A percentile compares a stretch with the other conserved stretches of the same genome.
Conservation (phyloP, 345 rosid genomes). For the Syzygium grande region DNA sequence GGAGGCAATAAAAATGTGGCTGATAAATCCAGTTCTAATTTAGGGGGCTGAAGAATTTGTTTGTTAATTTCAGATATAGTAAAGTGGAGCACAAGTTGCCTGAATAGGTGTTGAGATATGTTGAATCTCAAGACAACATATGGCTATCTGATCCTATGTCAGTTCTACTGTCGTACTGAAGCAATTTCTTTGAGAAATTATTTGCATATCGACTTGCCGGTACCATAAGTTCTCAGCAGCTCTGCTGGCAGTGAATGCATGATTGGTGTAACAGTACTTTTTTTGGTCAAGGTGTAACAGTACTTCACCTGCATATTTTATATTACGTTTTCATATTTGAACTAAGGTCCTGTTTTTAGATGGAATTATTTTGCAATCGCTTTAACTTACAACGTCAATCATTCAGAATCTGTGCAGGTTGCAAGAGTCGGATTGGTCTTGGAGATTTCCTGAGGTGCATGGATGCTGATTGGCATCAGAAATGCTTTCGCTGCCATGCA, state of each 20-base stretch:
- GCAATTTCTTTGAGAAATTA: neutral
- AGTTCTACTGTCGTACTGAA: neutral
- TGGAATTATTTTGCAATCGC: neutral
- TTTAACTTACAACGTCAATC: neutral
- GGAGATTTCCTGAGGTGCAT: conserved; percentile 24
- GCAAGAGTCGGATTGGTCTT: conserved; percentile 25
- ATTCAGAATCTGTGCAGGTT: conserved; percentile 31
- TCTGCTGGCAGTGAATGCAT: neutral
- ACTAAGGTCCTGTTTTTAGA: neutral
- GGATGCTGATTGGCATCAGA: conserved; percentile 35
- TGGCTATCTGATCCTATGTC: neutral
- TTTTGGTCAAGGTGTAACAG: neutral
- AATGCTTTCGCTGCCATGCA: conserved; percentile 28
- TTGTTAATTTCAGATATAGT: neutral
- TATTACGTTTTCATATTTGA: neutral
- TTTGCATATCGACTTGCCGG: neutral
- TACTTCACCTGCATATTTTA: neutral
- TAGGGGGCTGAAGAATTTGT: neutral
- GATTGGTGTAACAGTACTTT: neutral
- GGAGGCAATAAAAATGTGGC: neutral
- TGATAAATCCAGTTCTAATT: neutral
- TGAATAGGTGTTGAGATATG: neutral
- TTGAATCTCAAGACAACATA: neutral
- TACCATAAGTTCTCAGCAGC: neutral
- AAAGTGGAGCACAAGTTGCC: neutral